Base-by-base conservation (phyloP, 352 stramenopile genomes). In the Phytophthora niederhauseri region DNA sequence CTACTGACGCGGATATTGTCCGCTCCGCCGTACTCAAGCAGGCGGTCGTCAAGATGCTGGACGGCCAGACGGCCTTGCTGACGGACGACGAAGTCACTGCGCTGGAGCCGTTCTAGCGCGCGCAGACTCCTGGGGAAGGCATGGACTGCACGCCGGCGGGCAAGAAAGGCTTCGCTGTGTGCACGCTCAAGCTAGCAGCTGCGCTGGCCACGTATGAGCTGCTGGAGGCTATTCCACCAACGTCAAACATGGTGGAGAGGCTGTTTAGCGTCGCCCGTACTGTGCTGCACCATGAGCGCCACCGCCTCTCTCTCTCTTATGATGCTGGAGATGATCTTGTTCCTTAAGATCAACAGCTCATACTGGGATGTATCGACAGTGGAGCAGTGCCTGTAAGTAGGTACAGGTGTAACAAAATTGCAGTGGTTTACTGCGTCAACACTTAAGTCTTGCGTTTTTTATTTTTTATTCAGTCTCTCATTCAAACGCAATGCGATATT, bases 231-330 rank as follows among this genome's bases (percentile, higher is more conserved):
- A 65, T 58, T 30, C 22, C 30, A 8, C 46, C 58, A 24, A 58
- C 58, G 5, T 65, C 58, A 5, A 57, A 57, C 48, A 45, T 52
- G 22, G 31, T 58, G n/a, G 58, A 58, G 58, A 52, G 48, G 30
- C 24, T 58, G 1, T 58, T 65, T n/a, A 65, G 58, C 15, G n/a
- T 58, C 14, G 48, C 58, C 11, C 20, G 49, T 7, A 11, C 34
- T 24, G 49, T 57, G 17, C 15, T 65, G 30, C 34, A 15, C 12
- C 38, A 41, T 24, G 58, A 65, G 49, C 58, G 58, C 20, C 22
- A 58, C 15, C 58, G 34, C 15, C 15, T 57, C 5, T 55, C 15
- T 57, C 5, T 55, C 46, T 34, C 58, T 49, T 7, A 52, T 65
- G 30, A 58, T 51, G 30, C 31, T 65, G 20, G 49, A 58, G 34